Evolutionary conservation across 768 basidiomycete genomes (phyloP).

Genomic region (Exsudoporus frostii): DNA sequence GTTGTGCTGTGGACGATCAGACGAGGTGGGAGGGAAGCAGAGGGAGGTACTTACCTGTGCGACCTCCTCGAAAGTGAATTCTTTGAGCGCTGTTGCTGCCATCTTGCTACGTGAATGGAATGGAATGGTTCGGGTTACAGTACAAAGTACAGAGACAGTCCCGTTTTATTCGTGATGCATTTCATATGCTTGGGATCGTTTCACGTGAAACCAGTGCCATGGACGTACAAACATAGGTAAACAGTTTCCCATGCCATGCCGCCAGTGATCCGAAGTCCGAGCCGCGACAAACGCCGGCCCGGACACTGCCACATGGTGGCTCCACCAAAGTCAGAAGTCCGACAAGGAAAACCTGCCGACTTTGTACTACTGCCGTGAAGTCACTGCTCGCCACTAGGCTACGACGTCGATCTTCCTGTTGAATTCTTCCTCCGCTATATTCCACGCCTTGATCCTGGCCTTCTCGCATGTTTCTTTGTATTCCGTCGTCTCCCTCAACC

Average conservation of each 20-base stretch:
- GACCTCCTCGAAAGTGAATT: slow-evolving; percentile 58
- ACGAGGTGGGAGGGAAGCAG: background rate
- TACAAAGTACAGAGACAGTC: background rate
- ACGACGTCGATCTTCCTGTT: too few species aligned
- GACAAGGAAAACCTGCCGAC: too few species aligned
- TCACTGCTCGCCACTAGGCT: too few species aligned
- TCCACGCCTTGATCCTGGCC: background rate
- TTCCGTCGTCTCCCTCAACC: slow-evolving; percentile 17
- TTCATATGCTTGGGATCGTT: background rate
- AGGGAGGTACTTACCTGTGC: slow-evolving; percentile 38
- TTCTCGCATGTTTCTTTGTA: background rate
- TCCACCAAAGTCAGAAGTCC: too few species aligned
- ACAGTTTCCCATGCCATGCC: too few species aligned
- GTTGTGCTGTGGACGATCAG: slow-evolving; percentile 53
- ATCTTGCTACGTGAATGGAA: slow-evolving; percentile 15
- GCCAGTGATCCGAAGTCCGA: too few species aligned
- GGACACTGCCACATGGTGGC: too few species aligned
- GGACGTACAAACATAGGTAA: background rate
- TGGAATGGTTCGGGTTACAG: background rate
- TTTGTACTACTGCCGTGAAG: too few species aligned
- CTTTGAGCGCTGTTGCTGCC: slow-evolving; percentile 37
- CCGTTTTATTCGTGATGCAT: slow-evolving; percentile 1
- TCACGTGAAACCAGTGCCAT: slow-evolving; percentile 8
- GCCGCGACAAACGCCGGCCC: too few species aligned
- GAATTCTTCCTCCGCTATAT: background rate